A percentile compares a stretch with the other conserved stretches of the same genome.
These are phyloP conservation scores for Rhynchosporium agropyri DNA, from an alignment of 2,329 filamentous ascomycete genomes.

Conservation along the genomic window DNA sequence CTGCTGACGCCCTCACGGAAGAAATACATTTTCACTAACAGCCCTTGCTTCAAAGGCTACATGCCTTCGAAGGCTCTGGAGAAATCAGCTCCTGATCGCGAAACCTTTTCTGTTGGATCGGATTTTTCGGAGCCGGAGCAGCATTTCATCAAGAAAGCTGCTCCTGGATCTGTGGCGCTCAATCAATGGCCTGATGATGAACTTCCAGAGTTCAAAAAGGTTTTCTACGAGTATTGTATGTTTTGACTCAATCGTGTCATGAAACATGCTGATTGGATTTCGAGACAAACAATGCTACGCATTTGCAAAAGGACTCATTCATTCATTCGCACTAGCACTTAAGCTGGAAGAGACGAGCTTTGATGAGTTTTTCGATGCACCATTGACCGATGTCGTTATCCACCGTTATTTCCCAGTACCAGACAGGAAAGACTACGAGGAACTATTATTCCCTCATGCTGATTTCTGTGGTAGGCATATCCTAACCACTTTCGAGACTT, in stretches of 20 bases:
- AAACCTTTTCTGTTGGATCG: constrained; percentile 4
- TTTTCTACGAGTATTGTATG: constrained; percentile 17
- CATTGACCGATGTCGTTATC: constrained; percentile 9
- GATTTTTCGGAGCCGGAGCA: constrained; percentile 16
- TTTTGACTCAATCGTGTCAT: background rate
- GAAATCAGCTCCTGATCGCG: constrained; percentile 15
- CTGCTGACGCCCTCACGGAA: background rate
- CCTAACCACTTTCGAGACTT: background rate
- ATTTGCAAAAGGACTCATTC: constrained; percentile 14
- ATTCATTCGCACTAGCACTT: constrained; percentile 16
- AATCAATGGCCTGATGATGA: constrained; percentile 20
- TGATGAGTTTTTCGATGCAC: constrained; percentile 13
- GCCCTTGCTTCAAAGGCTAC: constrained; percentile 9
- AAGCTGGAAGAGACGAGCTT: constrained; percentile 11
- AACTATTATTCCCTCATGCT: constrained; percentile 14
- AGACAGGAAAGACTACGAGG: constrained; percentile 7
- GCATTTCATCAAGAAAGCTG: constrained; percentile 6
- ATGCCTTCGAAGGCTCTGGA: constrained; percentile 9
- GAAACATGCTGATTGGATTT: background rate
- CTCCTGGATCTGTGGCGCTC: constrained; percentile 8
- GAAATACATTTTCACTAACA: constrained; percentile 11
- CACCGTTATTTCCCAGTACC: constrained; percentile 15
- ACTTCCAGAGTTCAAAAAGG: constrained; percentile 16
- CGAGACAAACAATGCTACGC: constrained; percentile 10
- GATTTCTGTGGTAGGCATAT: constrained; percentile 12